Percentiles rank a stretch among this genome's conserved stretches.
Conservation (phyloP, 176 grass and related monocot species). For the Tillandsia fasciculata region DNA sequence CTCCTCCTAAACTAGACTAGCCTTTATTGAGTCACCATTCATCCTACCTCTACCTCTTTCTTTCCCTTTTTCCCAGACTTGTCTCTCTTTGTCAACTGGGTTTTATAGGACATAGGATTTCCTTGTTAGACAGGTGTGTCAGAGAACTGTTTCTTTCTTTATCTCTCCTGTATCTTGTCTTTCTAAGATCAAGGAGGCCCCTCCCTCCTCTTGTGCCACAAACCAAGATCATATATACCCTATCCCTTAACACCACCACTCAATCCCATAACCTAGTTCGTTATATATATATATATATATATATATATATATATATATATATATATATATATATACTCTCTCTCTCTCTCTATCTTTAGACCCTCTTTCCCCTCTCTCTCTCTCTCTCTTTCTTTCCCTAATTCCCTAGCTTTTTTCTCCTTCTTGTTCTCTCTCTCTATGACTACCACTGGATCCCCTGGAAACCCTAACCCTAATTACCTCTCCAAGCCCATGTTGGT, state of each 20-base stretch:
- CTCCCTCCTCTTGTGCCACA: constrained; percentile 59
- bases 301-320: neutral
- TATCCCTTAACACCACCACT: neutral
- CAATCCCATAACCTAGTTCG: neutral
- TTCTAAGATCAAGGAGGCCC: constrained; percentile 25
- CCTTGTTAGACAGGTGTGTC: constrained; percentile 60
- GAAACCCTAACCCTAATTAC: constrained; percentile 52
- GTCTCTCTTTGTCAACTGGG: constrained; percentile 44
- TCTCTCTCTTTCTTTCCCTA: constrained; percentile 1
- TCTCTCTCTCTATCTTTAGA: neutral
- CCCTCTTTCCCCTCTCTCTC: neutral
- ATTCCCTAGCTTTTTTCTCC: constrained; percentile 5
- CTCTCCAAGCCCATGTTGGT: constrained; percentile 53
- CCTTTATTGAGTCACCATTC: neutral
- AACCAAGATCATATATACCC: constrained; percentile 22
- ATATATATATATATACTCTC: too few species aligned
- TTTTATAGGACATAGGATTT: constrained; percentile 54
- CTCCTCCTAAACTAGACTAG: neutral
- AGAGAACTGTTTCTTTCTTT: constrained; percentile 39
- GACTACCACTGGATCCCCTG: constrained; percentile 18
- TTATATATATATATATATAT: neutral
- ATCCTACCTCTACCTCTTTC: neutral
- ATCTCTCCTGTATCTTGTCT: constrained; percentile 1
- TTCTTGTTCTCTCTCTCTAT: constrained; percentile 28
- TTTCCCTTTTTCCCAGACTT: constrained; percentile 7